phyloP scores from a whole-genome alignment of 257 asterid species.

The Capsicum baccatum region DNA sequence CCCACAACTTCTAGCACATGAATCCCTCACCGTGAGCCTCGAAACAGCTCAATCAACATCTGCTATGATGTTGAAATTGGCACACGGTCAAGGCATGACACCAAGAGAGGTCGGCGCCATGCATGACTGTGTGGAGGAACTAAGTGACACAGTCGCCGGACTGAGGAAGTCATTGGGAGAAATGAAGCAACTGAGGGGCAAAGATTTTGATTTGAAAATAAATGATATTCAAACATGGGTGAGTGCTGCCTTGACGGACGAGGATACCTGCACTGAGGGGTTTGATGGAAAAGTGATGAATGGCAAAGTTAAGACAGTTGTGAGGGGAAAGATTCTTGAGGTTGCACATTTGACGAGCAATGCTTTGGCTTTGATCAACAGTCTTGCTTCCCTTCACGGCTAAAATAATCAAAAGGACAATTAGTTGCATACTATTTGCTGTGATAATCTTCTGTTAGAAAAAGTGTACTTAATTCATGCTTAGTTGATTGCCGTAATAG shows the following conservation, averaged over 20 bases:
- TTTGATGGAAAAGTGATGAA: conserved; percentile 29
- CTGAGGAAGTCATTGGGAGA: conserved; percentile 35
- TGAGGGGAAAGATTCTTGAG: conserved; percentile 33
- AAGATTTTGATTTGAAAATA: conserved; percentile 35
- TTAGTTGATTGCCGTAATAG: not conserved
- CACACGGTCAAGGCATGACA: conserved; percentile 26
- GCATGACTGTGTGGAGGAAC: conserved; percentile 52
- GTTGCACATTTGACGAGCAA: conserved; percentile 50
- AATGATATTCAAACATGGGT: conserved; percentile 58
- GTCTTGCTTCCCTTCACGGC: conserved; percentile 34
- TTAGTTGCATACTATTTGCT: not conserved
- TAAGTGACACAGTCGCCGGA: conserved; percentile 41
- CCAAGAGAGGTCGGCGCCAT: conserved; percentile 36
- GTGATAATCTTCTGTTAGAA: not conserved
- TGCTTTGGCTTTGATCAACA: conserved; percentile 52
- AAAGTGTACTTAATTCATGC: not conserved
- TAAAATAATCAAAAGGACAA: not conserved
- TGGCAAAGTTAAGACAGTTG: conserved; percentile 30
- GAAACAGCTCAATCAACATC: conserved; percentile 11
- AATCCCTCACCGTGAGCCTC: not conserved
- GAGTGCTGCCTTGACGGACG: conserved; percentile 58
- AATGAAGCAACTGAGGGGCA: conserved; percentile 35
- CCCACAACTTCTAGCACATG: conserved; percentile 23
- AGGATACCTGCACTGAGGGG: conserved; percentile 56
- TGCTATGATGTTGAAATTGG: not conserved